These are phyloP conservation scores for Hippophae rhamnoides DNA, from an alignment of 306 rosid species.

Conservation along the genomic window DNA sequence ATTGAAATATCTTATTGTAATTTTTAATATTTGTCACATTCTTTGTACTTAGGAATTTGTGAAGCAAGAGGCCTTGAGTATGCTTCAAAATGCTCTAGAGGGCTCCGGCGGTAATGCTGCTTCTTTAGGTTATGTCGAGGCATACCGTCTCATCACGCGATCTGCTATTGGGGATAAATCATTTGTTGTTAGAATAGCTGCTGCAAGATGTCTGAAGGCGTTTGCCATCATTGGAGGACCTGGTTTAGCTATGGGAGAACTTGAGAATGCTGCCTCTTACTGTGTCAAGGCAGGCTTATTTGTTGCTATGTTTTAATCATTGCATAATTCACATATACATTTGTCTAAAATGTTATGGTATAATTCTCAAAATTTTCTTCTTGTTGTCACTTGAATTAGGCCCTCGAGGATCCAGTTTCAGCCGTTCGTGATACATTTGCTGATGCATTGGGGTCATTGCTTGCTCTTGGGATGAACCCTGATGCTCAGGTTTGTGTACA, in stretches of 20 bases:
- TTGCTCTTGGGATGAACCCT: slow-evolving; percentile 98
- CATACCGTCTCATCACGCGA: slow-evolving; percentile 75
- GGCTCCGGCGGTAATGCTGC: slow-evolving; percentile 85
- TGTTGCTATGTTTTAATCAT: slow-evolving; percentile 23
- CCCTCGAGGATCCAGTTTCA: slow-evolving; percentile 84
- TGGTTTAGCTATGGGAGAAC: slow-evolving; percentile 70
- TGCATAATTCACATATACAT: slow-evolving; percentile 10
- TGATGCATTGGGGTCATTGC: slow-evolving; percentile 91
- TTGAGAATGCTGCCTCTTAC: slow-evolving; percentile 74
- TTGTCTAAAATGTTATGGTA: slow-evolving; percentile 20
- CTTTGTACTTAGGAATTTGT: slow-evolving; percentile 67
- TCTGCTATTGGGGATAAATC: slow-evolving; percentile 80
- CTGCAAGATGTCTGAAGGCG: slow-evolving; percentile 91
- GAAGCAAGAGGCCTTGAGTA: slow-evolving; percentile 71
- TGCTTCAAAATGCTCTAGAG: slow-evolving; percentile 92
- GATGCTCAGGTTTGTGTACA: slow-evolving; percentile 66
- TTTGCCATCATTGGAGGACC: slow-evolving; percentile 93
- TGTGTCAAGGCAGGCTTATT: slow-evolving; percentile 72
- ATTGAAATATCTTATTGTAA: neutral
- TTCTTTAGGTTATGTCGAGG: slow-evolving; percentile 81
- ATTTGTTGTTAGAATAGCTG: slow-evolving; percentile 87
- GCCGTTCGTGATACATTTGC: slow-evolving; percentile 94
- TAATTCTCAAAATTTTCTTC: slow-evolving; percentile 8
- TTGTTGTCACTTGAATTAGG: slow-evolving; percentile 44
- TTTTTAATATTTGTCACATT: slow-evolving; percentile 2